These are phyloP conservation scores for Goffeauzyma gilvescens DNA, from an alignment of 768 basidiomycete genomes.

Conservation along the genomic window DNA sequence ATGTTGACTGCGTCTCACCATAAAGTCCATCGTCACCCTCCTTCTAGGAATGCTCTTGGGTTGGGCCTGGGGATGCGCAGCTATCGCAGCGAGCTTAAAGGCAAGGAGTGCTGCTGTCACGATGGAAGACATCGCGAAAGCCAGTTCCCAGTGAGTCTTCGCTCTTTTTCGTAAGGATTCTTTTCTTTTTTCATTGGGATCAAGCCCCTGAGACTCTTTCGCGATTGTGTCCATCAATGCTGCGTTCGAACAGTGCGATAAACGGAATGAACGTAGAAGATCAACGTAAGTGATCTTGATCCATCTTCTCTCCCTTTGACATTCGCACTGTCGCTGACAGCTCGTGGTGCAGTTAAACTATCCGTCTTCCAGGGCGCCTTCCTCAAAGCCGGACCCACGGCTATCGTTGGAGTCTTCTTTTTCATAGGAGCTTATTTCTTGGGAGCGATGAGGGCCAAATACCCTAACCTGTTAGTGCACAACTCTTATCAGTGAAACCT, in stretches of 20 bases:
- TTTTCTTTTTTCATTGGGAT: neutral
- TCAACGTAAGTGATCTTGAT: constrained; percentile 14
- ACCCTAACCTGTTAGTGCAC: constrained; percentile 34
- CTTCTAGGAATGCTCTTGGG: constrained; percentile 38
- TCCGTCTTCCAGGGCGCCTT: constrained; percentile 40
- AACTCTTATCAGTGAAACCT: neutral
- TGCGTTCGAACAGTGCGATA: neutral
- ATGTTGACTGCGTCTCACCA: neutral
- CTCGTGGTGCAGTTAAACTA: constrained; percentile 18
- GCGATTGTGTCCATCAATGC: constrained; percentile 3
- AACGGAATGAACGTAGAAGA: constrained; percentile 22
- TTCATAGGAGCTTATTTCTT: constrained; percentile 37
- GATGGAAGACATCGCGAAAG: constrained; percentile 13
- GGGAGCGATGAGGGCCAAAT: constrained; percentile 37
- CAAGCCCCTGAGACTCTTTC: neutral
- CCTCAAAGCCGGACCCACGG: constrained; percentile 38
- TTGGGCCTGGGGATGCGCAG: constrained; percentile 42
- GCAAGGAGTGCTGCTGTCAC: constrained; percentile 26
- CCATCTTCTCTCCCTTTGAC: constrained; percentile 13
- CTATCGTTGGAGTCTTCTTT: constrained; percentile 39
- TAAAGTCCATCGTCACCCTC: constrained; percentile 33
- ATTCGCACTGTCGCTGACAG: neutral
- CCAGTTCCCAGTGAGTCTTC: constrained; percentile 17
- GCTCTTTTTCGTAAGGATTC: too few species aligned
- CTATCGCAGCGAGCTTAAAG: constrained; percentile 39